phyloP scores from a whole-genome alignment of 768 basidiomycete species.

The Lentinus brumalis region DNA sequence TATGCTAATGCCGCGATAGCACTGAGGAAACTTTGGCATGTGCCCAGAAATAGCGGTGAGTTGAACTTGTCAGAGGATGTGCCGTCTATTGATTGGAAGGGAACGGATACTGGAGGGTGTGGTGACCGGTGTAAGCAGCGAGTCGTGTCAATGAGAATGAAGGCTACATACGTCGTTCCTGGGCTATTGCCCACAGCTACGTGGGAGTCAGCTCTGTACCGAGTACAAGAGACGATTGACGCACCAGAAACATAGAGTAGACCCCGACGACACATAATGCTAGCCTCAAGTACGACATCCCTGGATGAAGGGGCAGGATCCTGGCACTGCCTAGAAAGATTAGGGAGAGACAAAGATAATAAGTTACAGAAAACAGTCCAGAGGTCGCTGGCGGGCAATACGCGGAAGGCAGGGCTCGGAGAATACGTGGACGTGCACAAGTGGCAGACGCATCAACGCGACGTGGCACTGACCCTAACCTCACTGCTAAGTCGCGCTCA shows the following conservation, averaged over 20 bases:
- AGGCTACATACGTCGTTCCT: slow-evolving; percentile 77
- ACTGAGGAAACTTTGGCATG: slow-evolving; percentile 80
- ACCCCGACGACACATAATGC: slow-evolving; percentile 82
- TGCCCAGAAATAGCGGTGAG: slow-evolving; percentile 83
- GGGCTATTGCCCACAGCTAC: slow-evolving; percentile 89
- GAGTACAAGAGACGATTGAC: slow-evolving; percentile 25
- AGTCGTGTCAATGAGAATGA: neutral
- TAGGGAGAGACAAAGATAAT: slow-evolving; percentile 4
- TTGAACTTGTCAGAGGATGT: slow-evolving; percentile 71
- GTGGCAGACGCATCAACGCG: neutral
- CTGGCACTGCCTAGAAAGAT: neutral
- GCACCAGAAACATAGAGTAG: slow-evolving; percentile 89
- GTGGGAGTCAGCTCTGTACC: slow-evolving; percentile 3
- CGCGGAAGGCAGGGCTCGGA: neutral
- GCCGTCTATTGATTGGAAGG: slow-evolving; percentile 73
- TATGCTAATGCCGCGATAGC: slow-evolving; percentile 78
- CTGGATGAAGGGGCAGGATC: neutral
- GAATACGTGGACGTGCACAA: slow-evolving; percentile 13
- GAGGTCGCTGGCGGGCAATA: neutral
- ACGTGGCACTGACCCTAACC: slow-evolving; percentile 16
- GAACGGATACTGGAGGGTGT: slow-evolving; percentile 67
- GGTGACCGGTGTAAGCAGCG: neutral
- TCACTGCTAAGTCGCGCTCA: too few species aligned
- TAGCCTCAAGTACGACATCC: slow-evolving; percentile 38
- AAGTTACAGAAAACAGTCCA: slow-evolving; percentile 9